Evolutionary conservation across 257 asterid species (phyloP), one percentile per base, ranked within the genome.

Genomic region (Linaria vulgaris): DNA sequence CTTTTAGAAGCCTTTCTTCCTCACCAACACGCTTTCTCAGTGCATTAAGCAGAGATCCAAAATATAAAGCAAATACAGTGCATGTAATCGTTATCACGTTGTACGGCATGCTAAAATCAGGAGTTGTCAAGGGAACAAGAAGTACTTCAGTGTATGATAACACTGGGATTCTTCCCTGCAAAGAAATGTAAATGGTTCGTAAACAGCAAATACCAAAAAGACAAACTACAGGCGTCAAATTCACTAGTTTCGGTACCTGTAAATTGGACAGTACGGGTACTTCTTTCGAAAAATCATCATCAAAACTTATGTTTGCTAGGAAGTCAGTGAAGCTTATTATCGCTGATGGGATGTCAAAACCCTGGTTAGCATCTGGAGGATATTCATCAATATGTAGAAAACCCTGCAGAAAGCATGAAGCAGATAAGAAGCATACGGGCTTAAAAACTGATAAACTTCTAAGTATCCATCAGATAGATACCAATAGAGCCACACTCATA

Each of bases 31-130:
- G 99, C 71, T 94, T 85, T 72, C 90, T 73, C 55, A 90, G 80
- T 14, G 88, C 96, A 73, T 87, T 94, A 67, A 94, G 95, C 78
- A 94, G 81, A 0, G 96, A 90, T 68, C 99, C 97, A 65, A 94
- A 94, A 72, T 94, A 90, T 38, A 94, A 74, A 56, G 99, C 99
- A 72, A 90, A 94, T 43, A 90, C 87, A 3, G 97, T 94, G 87
- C 99, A 90, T 11, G 97, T 87, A 75, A 94, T 94, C 45, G 99
- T 90, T 71, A 94, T 90, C 68, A 94, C 99, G 63, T 94, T 94
- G 85, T 90, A 90, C 64, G 97, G 96, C 96, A 94, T 94, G 89
- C 97, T 94, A 77, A 94, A 94, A 85, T 90, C 99, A 56, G 99
- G 99, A 63, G 99, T 94, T 16, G 99, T 94, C 82, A 94, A 80